A percentile compares a stretch with the other conserved stretches of the same genome.
phyloP scores from a whole-genome alignment of 2,329 filamentous ascomycete genomes.

The Dissoconium aciculare region DNA sequence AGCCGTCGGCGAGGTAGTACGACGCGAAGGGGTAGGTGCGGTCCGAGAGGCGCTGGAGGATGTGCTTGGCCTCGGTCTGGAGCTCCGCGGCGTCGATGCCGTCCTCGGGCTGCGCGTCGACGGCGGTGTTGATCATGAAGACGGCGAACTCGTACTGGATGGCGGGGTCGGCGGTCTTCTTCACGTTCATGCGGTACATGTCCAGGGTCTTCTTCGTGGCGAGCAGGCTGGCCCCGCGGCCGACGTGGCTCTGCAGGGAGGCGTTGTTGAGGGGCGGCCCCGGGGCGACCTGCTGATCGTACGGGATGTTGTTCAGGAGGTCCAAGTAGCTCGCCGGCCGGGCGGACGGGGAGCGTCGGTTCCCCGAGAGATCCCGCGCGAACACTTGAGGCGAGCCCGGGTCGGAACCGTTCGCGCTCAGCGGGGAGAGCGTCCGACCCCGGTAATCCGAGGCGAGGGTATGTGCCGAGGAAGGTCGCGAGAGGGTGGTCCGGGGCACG shows the following conservation, averaged over 20 bases:
- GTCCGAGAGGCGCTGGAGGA: conserved; percentile 73
- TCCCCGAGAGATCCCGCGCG: conserved; percentile 36
- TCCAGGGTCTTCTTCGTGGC: conserved; percentile 88
- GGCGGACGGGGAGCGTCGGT: conserved; percentile 41
- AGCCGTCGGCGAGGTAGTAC: conserved; percentile 92
- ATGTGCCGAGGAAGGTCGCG: conserved; percentile 58
- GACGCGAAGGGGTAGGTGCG: conserved; percentile 91
- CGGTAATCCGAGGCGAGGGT: conserved; percentile 59
- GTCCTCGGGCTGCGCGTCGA: conserved; percentile 46
- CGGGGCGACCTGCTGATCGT: conserved; percentile 62
- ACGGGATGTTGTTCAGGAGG: conserved; percentile 49
- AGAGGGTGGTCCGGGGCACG: conserved; percentile 30
- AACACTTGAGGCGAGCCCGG: conserved; percentile 28
- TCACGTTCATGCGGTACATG: conserved; percentile 94
- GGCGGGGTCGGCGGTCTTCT: conserved; percentile 82
- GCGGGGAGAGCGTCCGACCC: conserved; percentile 43
- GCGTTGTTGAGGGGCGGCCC: conserved; percentile 60
- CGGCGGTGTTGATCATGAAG: conserved; percentile 79
- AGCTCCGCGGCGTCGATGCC: conserved; percentile 42
- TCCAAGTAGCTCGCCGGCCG: conserved; percentile 47
- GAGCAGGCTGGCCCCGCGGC: conserved; percentile 78
- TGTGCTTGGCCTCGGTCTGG: conserved; percentile 73
- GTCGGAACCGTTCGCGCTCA: conserved; percentile 29
- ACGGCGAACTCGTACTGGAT: conserved; percentile 95
- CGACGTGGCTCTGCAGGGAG: conserved; percentile 61